phyloP scores from a whole-genome alignment of 164 flowering plant genomes.

The Buxus sempervirens region DNA sequence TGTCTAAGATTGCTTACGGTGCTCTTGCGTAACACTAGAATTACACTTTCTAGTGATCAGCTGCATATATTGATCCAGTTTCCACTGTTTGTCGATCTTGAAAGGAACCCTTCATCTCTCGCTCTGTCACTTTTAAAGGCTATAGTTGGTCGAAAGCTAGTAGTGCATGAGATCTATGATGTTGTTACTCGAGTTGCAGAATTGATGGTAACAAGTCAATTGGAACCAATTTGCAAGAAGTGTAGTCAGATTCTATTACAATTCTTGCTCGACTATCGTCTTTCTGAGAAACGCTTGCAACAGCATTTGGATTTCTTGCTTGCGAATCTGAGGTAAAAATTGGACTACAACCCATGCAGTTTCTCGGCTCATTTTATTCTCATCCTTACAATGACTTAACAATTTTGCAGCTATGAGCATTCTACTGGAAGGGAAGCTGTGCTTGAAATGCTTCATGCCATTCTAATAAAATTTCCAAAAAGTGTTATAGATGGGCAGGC shows the following conservation, averaged over 20 bases:
- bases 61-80: constrained; percentile 66
- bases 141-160: constrained; percentile 61
- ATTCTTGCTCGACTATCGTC: constrained; percentile 71
- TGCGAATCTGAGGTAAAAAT: constrained; percentile 54
- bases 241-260: constrained; percentile 77
- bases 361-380: constrained; percentile 7
- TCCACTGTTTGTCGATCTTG: constrained; percentile 85
- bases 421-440: constrained; percentile 83
- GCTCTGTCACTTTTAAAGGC: constrained; percentile 83
- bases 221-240: constrained; percentile 63
- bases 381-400: constrained; percentile 7
- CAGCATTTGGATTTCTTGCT: constrained; percentile 77
- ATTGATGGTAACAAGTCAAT: constrained; percentile 82
- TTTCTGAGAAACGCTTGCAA: constrained; percentile 64
- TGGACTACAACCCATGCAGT: background rate
- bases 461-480: constrained; percentile 60
- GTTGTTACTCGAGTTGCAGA: constrained; percentile 57
- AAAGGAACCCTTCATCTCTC: constrained; percentile 60
- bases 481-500: constrained; percentile 48
- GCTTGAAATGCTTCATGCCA: constrained; percentile 87
- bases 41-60: constrained; percentile 70
- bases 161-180: constrained; percentile 87
- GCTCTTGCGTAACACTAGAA: constrained; percentile 54
- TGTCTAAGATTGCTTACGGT: constrained; percentile 68
- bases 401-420: constrained; percentile 68